Conservation (phyloP, 2,329 filamentous ascomycete genomes). For the Xylaria polymorpha region DNA sequence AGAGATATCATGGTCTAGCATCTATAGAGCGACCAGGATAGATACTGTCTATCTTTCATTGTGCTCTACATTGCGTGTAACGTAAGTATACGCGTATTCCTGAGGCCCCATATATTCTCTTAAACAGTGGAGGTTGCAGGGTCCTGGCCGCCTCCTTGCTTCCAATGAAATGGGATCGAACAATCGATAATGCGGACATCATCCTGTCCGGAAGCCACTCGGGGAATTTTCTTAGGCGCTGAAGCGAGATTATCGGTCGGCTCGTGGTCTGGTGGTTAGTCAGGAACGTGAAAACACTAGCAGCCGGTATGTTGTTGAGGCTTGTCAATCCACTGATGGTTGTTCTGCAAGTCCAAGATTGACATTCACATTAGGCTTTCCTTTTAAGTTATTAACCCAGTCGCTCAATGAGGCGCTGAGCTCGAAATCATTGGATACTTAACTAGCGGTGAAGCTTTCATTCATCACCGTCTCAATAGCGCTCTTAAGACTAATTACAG, state of each 20-base stretch:
- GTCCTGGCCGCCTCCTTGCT: too few species aligned
- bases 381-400: not conserved
- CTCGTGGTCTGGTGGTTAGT: not conserved
- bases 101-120: too few species aligned
- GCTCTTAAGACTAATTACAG: not conserved
- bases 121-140: too few species aligned
- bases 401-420: not conserved
- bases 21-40: too few species aligned
- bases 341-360: not conserved
- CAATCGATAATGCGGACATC: not conserved
- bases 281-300: not conserved
- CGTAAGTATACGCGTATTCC: too few species aligned
- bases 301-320: not conserved
- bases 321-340: constrained; percentile 9
- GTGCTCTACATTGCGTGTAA: too few species aligned
- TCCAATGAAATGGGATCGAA: not conserved
- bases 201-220: constrained; percentile 1
- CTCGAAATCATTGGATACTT: not conserved
- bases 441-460: not conserved
- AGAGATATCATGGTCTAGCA: too few species aligned
- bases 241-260: not conserved
- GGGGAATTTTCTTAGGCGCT: not conserved
- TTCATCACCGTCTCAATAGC: not conserved
- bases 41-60: too few species aligned
- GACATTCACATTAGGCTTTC: constrained; percentile 1